These are phyloP conservation scores for Solanum megistacrolobum DNA, from an alignment of 257 asterid species.

Conservation along the genomic window DNA sequence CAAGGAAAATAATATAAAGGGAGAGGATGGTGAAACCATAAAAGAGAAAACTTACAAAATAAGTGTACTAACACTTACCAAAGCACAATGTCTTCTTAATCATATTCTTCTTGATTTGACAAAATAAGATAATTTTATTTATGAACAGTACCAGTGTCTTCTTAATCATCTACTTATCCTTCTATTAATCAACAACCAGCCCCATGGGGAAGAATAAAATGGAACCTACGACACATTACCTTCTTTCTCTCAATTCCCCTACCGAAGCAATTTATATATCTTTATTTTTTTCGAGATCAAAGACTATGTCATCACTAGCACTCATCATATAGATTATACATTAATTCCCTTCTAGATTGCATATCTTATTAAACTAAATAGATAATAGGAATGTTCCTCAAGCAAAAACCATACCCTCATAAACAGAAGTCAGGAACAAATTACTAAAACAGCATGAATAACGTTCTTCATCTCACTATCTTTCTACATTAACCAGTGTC, in stretches of 20 bases:
- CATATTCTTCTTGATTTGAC: background rate
- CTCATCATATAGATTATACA: background rate
- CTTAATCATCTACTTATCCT: background rate
- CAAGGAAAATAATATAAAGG: background rate
- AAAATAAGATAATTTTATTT: background rate
- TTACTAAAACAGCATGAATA: background rate
- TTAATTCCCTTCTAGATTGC: background rate
- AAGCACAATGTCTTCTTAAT: background rate
- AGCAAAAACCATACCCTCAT: background rate
- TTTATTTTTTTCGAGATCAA: background rate
- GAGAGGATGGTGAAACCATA: background rate
- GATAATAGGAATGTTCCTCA: background rate
- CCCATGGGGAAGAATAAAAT: background rate
- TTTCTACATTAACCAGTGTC: background rate
- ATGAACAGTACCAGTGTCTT: background rate
- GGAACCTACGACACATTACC: background rate
- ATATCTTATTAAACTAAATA: background rate
- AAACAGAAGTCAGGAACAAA: background rate
- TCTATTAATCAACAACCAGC: background rate
- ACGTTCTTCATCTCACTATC: background rate
- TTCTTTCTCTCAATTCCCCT: background rate
- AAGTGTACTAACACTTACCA: background rate
- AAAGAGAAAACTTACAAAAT: background rate
- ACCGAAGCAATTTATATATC: background rate
- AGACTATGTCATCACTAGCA: background rate